Base-by-base conservation (phyloP, 2,329 filamentous ascomycete species). In the Calonectria pteridis region DNA sequence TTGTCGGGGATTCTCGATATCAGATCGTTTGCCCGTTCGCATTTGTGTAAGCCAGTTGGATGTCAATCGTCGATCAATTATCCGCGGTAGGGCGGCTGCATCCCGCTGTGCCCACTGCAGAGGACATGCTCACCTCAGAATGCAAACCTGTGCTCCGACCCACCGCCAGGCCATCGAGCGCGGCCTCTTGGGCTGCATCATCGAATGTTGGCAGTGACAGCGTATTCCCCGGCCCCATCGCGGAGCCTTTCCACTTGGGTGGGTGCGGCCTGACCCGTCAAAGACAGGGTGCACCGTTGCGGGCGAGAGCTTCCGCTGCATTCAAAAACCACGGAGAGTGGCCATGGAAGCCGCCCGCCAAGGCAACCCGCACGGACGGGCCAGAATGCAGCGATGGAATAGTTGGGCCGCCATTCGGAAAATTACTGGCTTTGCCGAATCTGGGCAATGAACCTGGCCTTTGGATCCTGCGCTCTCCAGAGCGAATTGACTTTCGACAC, bases 121-220 rank as follows among this genome's bases (percentile, higher is more conserved):
- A 84, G 76, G 7, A 84, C 72, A 69, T 82, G 95, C 80, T 94
- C 94, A 1, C 94, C 94, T 84, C 95, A 95, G 90, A 1, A 96
- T 85, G 5, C 95, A 84, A 53, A 95, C 87, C 20, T 92, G 88
- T 67, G 91, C 88, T 0, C 84, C 84, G 0, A 90, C 0, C 86
- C 66, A 96, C 90, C 0, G 88, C 81, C 49, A 95, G 93, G 78
- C 93, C 92, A 76, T 92, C 85, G 3, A 86, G 85, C 7, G 92
- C 88, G 0, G 94, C 94, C 77, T 96, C 94, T 82, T 95, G 95
- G 76, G 92, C 83, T 0, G 93, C 91, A 82, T 95, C 94, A 82
- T 94, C 92, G 83, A 96, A 96, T 43, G 89, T 91, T 0, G 94
- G 94, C 95, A 80, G 73, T 79, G 77, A 70, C 78, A 77, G 71